Base-by-base conservation (phyloP, 2,329 filamentous ascomycete species). In the Cercospora nicotianae region DNA sequence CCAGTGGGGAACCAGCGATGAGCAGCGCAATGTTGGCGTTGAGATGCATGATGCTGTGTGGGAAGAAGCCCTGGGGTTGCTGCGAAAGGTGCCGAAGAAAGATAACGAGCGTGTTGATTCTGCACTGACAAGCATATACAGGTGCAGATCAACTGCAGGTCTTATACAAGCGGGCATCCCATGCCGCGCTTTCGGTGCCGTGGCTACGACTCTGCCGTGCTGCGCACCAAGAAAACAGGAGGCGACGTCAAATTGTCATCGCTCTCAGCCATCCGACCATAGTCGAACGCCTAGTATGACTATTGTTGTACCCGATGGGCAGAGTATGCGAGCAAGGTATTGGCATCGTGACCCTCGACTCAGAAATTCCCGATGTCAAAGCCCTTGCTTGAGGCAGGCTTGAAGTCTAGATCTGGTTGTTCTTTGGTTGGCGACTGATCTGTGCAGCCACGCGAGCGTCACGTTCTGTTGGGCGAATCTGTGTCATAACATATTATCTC, bases 381-480 rank as follows among this genome's bases (percentile, higher is more conserved):
- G 12, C 20, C 48, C 48, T 53, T 53, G 48, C 18, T 53, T 53
- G 23, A 28, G 8, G 48, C 30, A 57, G 45, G 20, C 6, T 16
- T 48, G 33, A 8, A 28, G 64, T 66, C 20, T 66, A 45, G 60
- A 63, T 67, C 60, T 63, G 60, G 51, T 59, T 63, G 60, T 31
- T 45, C 16, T n/a, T 10, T 63, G 60, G 16, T 20, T 59, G 28
- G 13, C n/a, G 28, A 36, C 48, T 67, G 60, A 53, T 59, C 65
- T 33, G 60, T 63, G 60, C 65, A 53, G 60, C 60, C 65, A 63
- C 60, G 65, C 60, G 60, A 67, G 60, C 31, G 51, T 18, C 51
- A 48, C 30, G 20, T 55, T 55, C 55, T 45, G 20, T 23, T 18
- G 7, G 18, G 58, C 20, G 10, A 18, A 58, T 30, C 33, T 31